Evolutionary conservation across 768 basidiomycete genomes (phyloP).

Genomic region (Tephrocybe rancida): DNA sequence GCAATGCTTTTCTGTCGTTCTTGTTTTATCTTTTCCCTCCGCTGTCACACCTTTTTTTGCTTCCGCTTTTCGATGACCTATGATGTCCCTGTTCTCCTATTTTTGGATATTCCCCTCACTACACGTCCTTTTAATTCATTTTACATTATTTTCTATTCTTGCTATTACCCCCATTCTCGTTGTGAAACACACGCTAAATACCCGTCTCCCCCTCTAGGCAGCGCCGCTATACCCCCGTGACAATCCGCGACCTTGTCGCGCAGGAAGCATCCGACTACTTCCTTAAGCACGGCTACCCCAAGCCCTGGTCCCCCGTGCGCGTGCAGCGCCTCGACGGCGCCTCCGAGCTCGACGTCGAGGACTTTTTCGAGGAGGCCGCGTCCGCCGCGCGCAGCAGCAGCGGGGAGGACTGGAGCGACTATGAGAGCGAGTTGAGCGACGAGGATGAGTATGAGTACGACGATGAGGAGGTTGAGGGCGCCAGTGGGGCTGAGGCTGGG

Average conservation of each 20-base stretch:
- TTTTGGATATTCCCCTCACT: too few species aligned
- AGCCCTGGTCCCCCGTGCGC: constrained; percentile 4
- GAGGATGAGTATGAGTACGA: constrained; percentile 12
- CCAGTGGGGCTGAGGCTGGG: not conserved
- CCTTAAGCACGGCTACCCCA: constrained; percentile 16
- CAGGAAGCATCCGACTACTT: constrained; percentile 26
- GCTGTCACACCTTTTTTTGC: too few species aligned
- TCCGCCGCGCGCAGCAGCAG: not conserved
- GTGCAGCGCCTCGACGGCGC: not conserved
- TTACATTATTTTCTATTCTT: not conserved
- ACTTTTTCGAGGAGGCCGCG: not conserved
- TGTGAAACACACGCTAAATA: too few species aligned
- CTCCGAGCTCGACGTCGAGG: too few species aligned
- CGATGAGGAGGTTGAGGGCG: not conserved
- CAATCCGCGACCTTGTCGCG: constrained; percentile 23
- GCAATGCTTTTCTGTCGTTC: too few species aligned
- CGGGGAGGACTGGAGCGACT: constrained; percentile 25
- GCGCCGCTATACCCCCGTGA: constrained; percentile 19
- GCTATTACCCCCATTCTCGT: not conserved
- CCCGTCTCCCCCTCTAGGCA: constrained; percentile 11
- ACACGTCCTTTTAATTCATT: too few species aligned
- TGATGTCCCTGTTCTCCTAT: too few species aligned
- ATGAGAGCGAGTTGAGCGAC: constrained; percentile 23
- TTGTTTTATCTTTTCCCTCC: too few species aligned
- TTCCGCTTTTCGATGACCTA: too few species aligned